Evolutionary conservation across 2,329 filamentous ascomycete species (phyloP).

Genomic region (Amphichorda felina): DNA sequence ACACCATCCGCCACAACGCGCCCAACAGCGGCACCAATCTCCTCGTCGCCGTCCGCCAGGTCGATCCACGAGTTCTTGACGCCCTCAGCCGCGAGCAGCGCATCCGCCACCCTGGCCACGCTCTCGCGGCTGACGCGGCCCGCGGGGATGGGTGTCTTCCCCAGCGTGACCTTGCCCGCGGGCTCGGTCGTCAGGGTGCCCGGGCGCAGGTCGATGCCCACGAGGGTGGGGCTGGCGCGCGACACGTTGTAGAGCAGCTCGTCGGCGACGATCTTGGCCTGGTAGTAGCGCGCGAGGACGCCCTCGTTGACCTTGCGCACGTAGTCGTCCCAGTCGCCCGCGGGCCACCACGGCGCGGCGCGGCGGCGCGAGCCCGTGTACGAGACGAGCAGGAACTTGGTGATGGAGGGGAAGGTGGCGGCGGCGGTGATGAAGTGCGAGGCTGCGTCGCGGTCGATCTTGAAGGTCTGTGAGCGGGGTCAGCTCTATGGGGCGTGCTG

Average conservation of each 20-base stretch:
- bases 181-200: slow-evolving; percentile 35
- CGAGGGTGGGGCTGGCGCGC: slow-evolving; percentile 26
- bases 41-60: slow-evolving; percentile 39
- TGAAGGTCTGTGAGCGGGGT: slow-evolving; percentile 32
- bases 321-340: slow-evolving; percentile 34
- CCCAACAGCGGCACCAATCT: slow-evolving; percentile 32
- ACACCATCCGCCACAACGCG: slow-evolving; percentile 36
- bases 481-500: no score
- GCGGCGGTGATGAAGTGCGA: slow-evolving; percentile 50
- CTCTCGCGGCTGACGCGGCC: slow-evolving; percentile 40
- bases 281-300: slow-evolving; percentile 39
- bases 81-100: slow-evolving; percentile 37
- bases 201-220: slow-evolving; percentile 41
- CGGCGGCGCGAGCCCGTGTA: slow-evolving; percentile 42
- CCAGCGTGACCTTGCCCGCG: slow-evolving; percentile 33
- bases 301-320: slow-evolving; percentile 26
- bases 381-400: slow-evolving; percentile 53
- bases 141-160: slow-evolving; percentile 24
- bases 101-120: slow-evolving; percentile 46
- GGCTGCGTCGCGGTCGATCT: slow-evolving; percentile 52
- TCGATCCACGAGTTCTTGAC: slow-evolving; percentile 42
- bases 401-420: slow-evolving; percentile 38
- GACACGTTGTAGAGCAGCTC: slow-evolving; percentile 39
- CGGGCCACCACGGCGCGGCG: slow-evolving; percentile 43
- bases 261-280: slow-evolving; percentile 50